Evolutionary conservation across 2,329 filamentous ascomycete species (phyloP).

Genomic region (Xylariaceae sp.): DNA sequence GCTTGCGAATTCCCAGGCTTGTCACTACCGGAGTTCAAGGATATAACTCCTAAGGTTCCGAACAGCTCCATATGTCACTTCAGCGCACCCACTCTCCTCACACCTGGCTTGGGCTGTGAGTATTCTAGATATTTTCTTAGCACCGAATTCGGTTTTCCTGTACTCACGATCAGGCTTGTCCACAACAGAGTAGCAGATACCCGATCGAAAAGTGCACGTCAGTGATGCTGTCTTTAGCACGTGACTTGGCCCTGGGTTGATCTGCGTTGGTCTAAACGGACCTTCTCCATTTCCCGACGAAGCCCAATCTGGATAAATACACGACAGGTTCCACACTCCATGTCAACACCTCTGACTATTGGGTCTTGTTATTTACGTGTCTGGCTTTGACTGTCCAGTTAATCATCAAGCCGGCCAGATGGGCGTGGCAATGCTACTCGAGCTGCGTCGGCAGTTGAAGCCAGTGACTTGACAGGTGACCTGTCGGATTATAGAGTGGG

Average conservation of each 20-base stretch:
- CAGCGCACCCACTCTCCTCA: too few relatives aligned
- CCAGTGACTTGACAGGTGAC: constrained; percentile 11
- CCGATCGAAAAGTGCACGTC: not conserved
- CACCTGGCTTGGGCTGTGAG: too few relatives aligned
- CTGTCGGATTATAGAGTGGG: not conserved
- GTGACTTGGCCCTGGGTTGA: constrained; percentile 14
- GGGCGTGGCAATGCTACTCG: constrained; percentile 7
- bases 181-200: too few relatives aligned
- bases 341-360: constrained; percentile 10
- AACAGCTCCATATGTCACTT: too few relatives aligned
- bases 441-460: constrained; percentile 23
- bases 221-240: not conserved
- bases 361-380: constrained; percentile 1
- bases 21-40: too few relatives aligned
- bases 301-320: constrained; percentile 29
- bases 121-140: too few relatives aligned
- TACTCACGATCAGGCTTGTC: too few relatives aligned
- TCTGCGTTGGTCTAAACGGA: constrained; percentile 5
- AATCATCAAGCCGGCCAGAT: constrained; percentile 13
- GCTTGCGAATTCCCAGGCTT: too few relatives aligned
- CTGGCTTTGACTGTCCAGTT: not conserved
- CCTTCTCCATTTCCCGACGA: constrained; percentile 17
- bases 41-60: too few relatives aligned
- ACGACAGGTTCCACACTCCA: constrained; percentile 19
- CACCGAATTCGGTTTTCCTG: too few relatives aligned